A percentile compares a stretch with the other conserved stretches of the same genome.
These are phyloP conservation scores for Sporothrix pseudoabietina DNA, from an alignment of 2,329 filamentous ascomycete species.

Conservation along the genomic window DNA sequence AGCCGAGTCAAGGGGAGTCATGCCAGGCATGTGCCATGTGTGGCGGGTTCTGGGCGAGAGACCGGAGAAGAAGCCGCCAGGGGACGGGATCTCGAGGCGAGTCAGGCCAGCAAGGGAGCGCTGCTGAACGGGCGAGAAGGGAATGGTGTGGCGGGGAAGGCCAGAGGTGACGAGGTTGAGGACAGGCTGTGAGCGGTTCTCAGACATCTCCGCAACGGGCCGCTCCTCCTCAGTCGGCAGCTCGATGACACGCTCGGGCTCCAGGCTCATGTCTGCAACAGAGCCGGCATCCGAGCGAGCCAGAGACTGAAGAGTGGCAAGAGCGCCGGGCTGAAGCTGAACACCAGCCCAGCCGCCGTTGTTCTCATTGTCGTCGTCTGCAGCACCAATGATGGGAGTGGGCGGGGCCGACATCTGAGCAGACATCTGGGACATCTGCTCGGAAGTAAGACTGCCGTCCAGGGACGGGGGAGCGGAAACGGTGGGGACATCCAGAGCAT, in stretches of 20 bases:
- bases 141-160: constrained; percentile 39
- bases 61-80: constrained; percentile 87
- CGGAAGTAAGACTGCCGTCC: constrained; percentile 84
- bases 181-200: constrained; percentile 57
- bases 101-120: constrained; percentile 72
- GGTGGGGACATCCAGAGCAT: constrained; percentile 67
- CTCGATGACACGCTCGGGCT: constrained; percentile 59
- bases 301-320: constrained; percentile 78
- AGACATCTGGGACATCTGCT: constrained; percentile 68
- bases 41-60: constrained; percentile 73
- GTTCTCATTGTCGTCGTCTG: constrained; percentile 53
- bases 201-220: constrained; percentile 45
- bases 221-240: constrained; percentile 41
- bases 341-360: constrained; percentile 71
- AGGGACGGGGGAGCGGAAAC: constrained; percentile 83
- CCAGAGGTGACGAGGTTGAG: constrained; percentile 54
- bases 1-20: constrained; percentile 53
- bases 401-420: constrained; percentile 74
- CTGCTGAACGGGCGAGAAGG: constrained; percentile 54
- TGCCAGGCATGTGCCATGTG: constrained; percentile 72
- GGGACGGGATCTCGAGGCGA: constrained; percentile 84
- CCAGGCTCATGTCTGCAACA: constrained; percentile 61
- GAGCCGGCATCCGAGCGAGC: constrained; percentile 59
- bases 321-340: constrained; percentile 74
- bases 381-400: constrained; percentile 71